Evolutionary conservation across 2,329 filamentous ascomycete species (phyloP).

Genomic region (Neofusicoccum umdonicola): DNA sequence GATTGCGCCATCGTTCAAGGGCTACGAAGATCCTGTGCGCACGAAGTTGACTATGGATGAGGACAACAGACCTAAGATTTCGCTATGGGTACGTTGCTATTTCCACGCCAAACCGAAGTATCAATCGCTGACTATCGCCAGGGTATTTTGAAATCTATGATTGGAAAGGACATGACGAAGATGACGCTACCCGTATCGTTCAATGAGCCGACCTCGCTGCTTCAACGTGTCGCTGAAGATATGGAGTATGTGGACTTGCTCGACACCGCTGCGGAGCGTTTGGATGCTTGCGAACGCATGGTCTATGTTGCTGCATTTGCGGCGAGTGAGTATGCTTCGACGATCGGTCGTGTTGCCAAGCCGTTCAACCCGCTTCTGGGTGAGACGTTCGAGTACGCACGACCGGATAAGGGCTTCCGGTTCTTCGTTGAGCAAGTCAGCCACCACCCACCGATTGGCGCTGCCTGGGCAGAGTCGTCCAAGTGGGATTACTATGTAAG

Average conservation of each 20-base stretch:
- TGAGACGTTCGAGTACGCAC: conserved; percentile 94
- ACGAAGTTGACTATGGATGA: conserved; percentile 81
- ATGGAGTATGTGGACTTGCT: conserved; percentile 97
- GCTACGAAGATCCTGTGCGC: conserved; percentile 87
- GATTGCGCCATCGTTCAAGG: conserved; percentile 75
- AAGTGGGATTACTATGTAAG: conserved; percentile 87
- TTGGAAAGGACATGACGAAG: conserved; percentile 99
- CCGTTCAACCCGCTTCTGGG: conserved; percentile 96
- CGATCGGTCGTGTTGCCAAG: conserved; percentile 93
- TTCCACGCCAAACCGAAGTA: background rate
- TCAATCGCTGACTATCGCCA: conserved; percentile 41
- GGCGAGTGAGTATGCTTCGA: conserved; percentile 93
- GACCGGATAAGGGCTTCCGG: conserved; percentile 94
- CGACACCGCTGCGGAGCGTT: conserved; percentile 79
- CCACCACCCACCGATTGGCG: conserved; percentile 92
- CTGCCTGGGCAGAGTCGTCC: conserved; percentile 86
- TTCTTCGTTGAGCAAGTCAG: conserved; percentile 99
- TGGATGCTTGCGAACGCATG: conserved; percentile 85
- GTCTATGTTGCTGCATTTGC: conserved; percentile 95
- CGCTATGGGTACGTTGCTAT: conserved; percentile 74
- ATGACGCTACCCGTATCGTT: conserved; percentile 98
- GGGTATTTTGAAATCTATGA: conserved; percentile 98
- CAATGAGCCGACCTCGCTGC: conserved; percentile 93
- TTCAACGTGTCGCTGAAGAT: conserved; percentile 93
- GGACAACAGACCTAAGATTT: conserved; percentile 90